Evolutionary conservation across 208 protist species (phyloP).

Genomic region (Angomonas ambiguus): DNA sequence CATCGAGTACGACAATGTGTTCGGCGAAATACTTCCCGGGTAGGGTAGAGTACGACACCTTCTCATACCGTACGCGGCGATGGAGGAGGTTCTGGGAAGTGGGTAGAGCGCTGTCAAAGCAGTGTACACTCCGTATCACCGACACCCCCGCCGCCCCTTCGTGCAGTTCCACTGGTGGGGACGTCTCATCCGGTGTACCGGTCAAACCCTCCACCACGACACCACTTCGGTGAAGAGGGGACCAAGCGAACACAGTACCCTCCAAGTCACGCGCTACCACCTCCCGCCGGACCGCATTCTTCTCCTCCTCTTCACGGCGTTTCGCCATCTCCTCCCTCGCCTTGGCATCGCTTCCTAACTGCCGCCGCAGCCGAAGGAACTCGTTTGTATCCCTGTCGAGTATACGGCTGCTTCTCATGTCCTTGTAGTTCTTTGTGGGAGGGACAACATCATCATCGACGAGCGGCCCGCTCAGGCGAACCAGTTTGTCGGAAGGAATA

Average conservation of each 20-base stretch:
- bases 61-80: constrained; percentile 55
- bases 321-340: constrained; percentile 38
- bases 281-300: constrained; percentile 17
- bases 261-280: constrained; percentile 30
- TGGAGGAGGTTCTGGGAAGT: constrained; percentile 62
- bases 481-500: constrained; percentile 45
- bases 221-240: constrained; percentile 70
- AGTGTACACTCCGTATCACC: constrained; percentile 73
- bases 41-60: constrained; percentile 56
- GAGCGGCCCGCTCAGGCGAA: constrained; percentile 42
- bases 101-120: constrained; percentile 77
- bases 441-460: constrained; percentile 44
- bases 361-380: constrained; percentile 43
- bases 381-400: constrained; percentile 62
- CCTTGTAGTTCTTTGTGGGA: constrained; percentile 64
- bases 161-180: constrained; percentile 10
- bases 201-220: constrained; percentile 39
- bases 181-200: constrained; percentile 17
- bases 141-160: constrained; percentile 21
- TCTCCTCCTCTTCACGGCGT: constrained; percentile 23
- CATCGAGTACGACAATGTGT: constrained; percentile 48
- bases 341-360: constrained; percentile 39
- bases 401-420: constrained; percentile 68
- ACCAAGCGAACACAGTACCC: constrained; percentile 70
- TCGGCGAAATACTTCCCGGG: constrained; percentile 67